These are phyloP conservation scores for Globisporangium middletonii DNA, from an alignment of 352 stramenopile genomes.

Conservation along the genomic window DNA sequence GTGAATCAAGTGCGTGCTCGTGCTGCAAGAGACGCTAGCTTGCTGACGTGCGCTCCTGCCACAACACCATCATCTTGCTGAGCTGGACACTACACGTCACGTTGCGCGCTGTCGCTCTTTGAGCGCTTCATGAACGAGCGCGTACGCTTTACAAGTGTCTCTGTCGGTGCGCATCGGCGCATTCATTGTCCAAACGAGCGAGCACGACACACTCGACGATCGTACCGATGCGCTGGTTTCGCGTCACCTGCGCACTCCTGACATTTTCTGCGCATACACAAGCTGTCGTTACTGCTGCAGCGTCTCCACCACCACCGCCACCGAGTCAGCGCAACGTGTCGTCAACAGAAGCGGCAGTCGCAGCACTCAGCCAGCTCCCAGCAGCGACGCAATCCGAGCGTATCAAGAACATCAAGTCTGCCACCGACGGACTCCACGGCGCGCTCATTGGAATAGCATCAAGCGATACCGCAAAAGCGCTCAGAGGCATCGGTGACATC, in stretches of 20 bases:
- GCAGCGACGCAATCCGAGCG: slow-evolving; percentile 5
- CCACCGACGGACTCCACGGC: slow-evolving; percentile 39
- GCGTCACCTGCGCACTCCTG: background rate
- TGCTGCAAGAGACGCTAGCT: too few relatives aligned
- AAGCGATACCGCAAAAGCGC: slow-evolving; percentile 26
- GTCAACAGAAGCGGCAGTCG: slow-evolving; percentile 13
- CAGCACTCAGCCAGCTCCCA: slow-evolving; percentile 17
- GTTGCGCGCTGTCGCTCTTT: too few relatives aligned
- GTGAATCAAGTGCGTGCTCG: too few relatives aligned
- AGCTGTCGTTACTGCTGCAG: background rate
- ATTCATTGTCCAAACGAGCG: background rate
- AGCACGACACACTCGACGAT: background rate
- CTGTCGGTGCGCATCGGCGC: too few relatives aligned
- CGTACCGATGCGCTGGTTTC: slow-evolving; percentile 5
- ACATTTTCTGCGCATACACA: background rate
- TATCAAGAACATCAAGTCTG: slow-evolving; percentile 27
- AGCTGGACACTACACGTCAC: too few relatives aligned
- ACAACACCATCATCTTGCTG: too few relatives aligned
- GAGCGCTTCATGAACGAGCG: too few relatives aligned
- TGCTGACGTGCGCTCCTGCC: too few relatives aligned
- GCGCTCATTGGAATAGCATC: slow-evolving; percentile 21
- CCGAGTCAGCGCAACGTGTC: background rate
- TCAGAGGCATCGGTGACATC: slow-evolving; percentile 37
- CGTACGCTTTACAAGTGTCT: too few relatives aligned
- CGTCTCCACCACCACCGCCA: background rate